Evolutionary conservation across 129 eudicot genomes (phyloP).

Genomic region (Erigeron canadensis): DNA sequence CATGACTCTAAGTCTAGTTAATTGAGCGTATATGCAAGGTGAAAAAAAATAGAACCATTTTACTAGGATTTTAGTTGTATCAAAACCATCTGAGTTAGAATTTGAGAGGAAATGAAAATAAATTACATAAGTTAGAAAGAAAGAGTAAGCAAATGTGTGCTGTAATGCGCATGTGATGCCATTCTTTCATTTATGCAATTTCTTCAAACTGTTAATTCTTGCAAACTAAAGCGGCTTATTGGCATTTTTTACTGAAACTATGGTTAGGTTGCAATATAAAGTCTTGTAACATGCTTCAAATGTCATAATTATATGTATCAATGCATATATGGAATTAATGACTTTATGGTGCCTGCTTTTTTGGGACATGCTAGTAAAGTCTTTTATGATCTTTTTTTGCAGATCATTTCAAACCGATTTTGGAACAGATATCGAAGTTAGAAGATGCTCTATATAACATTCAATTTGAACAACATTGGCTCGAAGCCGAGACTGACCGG

Average conservation of each 20-base stretch:
- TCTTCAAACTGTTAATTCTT: too few relatives aligned
- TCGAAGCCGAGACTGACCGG: slow-evolving; percentile 85
- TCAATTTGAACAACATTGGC: slow-evolving; percentile 90
- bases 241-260: slow-evolving; percentile 3
- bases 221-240: background rate
- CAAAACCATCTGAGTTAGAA: background rate
- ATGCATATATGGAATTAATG: background rate
- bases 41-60: background rate
- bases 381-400: slow-evolving; percentile 16
- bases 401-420: slow-evolving; percentile 87
- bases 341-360: background rate
- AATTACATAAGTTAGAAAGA: background rate
- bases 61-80: background rate
- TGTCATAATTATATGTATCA: background rate
- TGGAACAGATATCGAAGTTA: slow-evolving; percentile 68
- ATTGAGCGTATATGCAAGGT: background rate
- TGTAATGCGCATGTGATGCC: too few relatives aligned
- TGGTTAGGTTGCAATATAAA: background rate
- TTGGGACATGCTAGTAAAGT: background rate
- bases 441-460: slow-evolving; percentile 68
- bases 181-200: too few relatives aligned
- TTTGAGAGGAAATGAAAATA: too few relatives aligned
- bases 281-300: background rate
- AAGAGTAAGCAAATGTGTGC: background rate
- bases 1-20: background rate